These are phyloP conservation scores for Stagonosporopsis tanaceti DNA, from an alignment of 2,329 filamentous ascomycete species.

Conservation along the genomic window DNA sequence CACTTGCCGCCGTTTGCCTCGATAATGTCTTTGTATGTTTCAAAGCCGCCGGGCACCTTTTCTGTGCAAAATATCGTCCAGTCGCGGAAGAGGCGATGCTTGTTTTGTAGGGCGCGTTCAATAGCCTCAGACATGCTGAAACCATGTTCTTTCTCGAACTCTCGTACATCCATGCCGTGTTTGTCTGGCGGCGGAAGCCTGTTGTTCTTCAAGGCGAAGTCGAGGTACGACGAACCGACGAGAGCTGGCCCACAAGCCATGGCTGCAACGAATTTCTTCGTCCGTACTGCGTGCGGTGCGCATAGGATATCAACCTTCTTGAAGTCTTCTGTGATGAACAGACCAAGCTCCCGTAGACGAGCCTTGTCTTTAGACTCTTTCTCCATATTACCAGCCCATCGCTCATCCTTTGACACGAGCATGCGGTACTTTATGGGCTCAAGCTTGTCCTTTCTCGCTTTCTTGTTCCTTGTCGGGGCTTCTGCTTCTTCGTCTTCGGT, in stretches of 20 bases:
- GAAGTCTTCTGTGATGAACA: slow-evolving; percentile 79
- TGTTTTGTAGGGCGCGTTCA: slow-evolving; percentile 75
- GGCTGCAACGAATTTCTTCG: slow-evolving; percentile 90
- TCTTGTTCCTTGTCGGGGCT: slow-evolving; percentile 68
- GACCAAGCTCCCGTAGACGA: slow-evolving; percentile 80
- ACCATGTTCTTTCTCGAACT: slow-evolving; percentile 74
- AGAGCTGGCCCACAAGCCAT: slow-evolving; percentile 82
- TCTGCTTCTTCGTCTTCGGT: slow-evolving; percentile 57
- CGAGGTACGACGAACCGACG: slow-evolving; percentile 80
- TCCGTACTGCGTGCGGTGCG: slow-evolving; percentile 85
- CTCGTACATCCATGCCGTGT: slow-evolving; percentile 74
- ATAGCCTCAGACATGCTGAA: slow-evolving; percentile 75
- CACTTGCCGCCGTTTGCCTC: slow-evolving; percentile 88
- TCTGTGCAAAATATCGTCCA: slow-evolving; percentile 86
- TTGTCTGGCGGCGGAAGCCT: slow-evolving; percentile 69
- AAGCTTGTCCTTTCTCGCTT: slow-evolving; percentile 56
- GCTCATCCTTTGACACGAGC: slow-evolving; percentile 82
- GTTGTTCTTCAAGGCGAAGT: slow-evolving; percentile 74
- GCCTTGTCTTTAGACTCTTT: slow-evolving; percentile 85
- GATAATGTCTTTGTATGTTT: slow-evolving; percentile 86
- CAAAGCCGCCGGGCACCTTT: slow-evolving; percentile 78
- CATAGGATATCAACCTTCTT: slow-evolving; percentile 84
- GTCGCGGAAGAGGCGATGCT: slow-evolving; percentile 75
- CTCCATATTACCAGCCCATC: slow-evolving; percentile 77
- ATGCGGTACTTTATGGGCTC: slow-evolving; percentile 76